Evolutionary conservation across 169 alveolate genomes (phyloP).

Genomic region (Toxoplasma gondii): DNA sequence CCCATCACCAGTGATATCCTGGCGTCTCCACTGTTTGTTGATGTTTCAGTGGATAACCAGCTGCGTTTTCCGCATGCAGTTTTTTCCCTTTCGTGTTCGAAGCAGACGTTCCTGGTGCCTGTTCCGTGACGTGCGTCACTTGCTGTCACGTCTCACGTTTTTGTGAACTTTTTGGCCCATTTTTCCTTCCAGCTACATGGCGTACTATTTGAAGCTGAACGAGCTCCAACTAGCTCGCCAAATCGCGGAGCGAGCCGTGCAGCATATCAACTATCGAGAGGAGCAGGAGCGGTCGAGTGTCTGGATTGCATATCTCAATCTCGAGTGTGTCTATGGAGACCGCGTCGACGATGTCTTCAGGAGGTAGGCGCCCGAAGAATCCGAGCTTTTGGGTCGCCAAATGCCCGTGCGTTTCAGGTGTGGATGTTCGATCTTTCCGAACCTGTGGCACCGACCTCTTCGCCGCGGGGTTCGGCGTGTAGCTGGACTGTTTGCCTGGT

Average conservation of each 20-base stretch:
- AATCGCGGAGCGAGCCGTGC: conserved; percentile 79
- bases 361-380: conserved; percentile 35
- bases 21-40: too few relatives aligned
- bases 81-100: too few relatives aligned
- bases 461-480: not conserved
- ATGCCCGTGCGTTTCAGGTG: too few relatives aligned
- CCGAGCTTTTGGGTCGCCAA: too few relatives aligned
- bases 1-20: too few relatives aligned
- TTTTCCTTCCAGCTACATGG: conserved; percentile 72
- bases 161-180: not conserved
- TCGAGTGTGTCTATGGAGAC: conserved; percentile 77
- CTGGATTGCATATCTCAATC: conserved; percentile 80
- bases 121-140: not conserved
- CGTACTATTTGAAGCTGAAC: conserved; percentile 74
- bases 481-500: not conserved
- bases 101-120: too few relatives aligned
- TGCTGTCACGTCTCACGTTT: not conserved
- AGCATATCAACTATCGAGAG: conserved; percentile 68
- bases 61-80: too few relatives aligned
- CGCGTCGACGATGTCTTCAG: conserved; percentile 40
- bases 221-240: conserved; percentile 76
- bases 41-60: too few relatives aligned
- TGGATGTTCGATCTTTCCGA: too few relatives aligned
- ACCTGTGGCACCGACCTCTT: not conserved
- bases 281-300: conserved; percentile 76